Percentiles rank a stretch among this genome's conserved stretches.
phyloP scores from a whole-genome alignment of 2,329 filamentous ascomycete genomes.

The Pseudopyricularia javanii region DNA sequence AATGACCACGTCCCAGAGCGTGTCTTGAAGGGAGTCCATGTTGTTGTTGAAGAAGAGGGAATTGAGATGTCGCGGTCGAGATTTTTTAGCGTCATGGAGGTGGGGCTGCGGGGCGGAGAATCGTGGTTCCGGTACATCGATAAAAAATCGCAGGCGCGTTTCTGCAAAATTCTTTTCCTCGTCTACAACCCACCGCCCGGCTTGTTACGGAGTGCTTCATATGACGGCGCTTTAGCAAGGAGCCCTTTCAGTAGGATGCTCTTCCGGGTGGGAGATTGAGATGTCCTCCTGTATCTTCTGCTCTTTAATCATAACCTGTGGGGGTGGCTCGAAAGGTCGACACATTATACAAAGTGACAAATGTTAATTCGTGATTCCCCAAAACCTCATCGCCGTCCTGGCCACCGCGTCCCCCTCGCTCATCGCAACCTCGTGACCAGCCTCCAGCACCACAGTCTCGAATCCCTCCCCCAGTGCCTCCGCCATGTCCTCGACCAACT shows the following conservation, averaged over 20 bases:
- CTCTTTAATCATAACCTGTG: slow-evolving; percentile 59
- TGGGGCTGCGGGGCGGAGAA: not conserved
- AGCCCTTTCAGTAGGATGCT: slow-evolving; percentile 42
- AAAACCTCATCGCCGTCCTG: not conserved
- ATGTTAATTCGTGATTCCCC: too few relatives aligned
- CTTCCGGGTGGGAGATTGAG: slow-evolving; percentile 50
- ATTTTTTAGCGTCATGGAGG: not conserved
- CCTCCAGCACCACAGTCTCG: slow-evolving; percentile 24
- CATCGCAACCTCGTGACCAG: slow-evolving; percentile 6
- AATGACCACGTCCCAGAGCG: slow-evolving; percentile 69
- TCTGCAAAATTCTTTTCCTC: slow-evolving; percentile 6
- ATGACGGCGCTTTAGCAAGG: slow-evolving; percentile 3
- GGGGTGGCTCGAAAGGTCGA: slow-evolving; percentile 76
- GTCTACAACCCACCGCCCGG: slow-evolving; percentile 25
- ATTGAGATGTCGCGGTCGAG: not conserved
- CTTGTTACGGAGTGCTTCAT: slow-evolving; percentile 17
- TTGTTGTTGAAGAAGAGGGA: slow-evolving; percentile 10
- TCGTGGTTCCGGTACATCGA: not conserved
- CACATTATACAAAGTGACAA: slow-evolving; percentile 40
- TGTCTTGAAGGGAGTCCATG: slow-evolving; percentile 67
- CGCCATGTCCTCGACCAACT: slow-evolving; percentile 49
- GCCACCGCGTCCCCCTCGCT: slow-evolving; percentile 3
- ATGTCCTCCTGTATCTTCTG: slow-evolving; percentile 72
- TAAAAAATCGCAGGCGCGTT: not conserved
- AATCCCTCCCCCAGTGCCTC: slow-evolving; percentile 29